Evolutionary conservation across 352 stramenopile genomes (phyloP), one percentile per base, ranked within the genome.

Genomic region (Phytophthora foliorum): DNA sequence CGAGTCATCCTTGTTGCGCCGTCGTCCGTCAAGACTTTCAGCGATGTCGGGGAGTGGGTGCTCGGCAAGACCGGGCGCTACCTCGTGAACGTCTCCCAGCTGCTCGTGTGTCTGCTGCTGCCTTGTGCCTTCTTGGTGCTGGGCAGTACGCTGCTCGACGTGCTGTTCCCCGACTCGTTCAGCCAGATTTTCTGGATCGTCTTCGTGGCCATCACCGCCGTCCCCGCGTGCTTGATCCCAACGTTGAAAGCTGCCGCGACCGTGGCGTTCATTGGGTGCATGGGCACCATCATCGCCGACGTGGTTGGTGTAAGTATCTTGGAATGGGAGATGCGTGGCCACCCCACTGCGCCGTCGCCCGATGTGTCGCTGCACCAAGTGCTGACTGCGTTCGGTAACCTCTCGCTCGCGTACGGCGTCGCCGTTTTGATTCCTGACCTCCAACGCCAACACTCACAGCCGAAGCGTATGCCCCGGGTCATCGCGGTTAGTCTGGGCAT

Each of bases 151-250:
- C 56, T 88, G 10, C 70, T 86, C 17, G 61, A 87, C 44, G 67
- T 75, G 39, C 69, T 89, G 36, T 88, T 89, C 66, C 81, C 81
- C 1, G 65, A 75, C 61, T 70, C 77, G n/a, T 86, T 86, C 61
- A 79, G 66, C 24, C 64, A 78, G 51, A 66, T 68, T 9, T 76
- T 76, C 57, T 79, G 72, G 72, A 79, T 79, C 53, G 38, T 71
- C n/a, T 79, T 79, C 62, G 69, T 79, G 67, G 72, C 72, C 49
- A 65, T 79, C 34, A 74, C 69, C 0, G 72, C 69, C 52, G 17
- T 79, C 6, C 72, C 72, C 1, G 72, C 64, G 25, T 75, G 65
- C 51, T 54, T 79, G 50, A 79, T 79, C 32, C 72, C 72, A 39
- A 79, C 67, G 0, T 44, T 79, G 6, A 79, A 79, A 24, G 67